Conservation (phyloP, 345 rosid genomes). For the Linum lewisii region DNA sequence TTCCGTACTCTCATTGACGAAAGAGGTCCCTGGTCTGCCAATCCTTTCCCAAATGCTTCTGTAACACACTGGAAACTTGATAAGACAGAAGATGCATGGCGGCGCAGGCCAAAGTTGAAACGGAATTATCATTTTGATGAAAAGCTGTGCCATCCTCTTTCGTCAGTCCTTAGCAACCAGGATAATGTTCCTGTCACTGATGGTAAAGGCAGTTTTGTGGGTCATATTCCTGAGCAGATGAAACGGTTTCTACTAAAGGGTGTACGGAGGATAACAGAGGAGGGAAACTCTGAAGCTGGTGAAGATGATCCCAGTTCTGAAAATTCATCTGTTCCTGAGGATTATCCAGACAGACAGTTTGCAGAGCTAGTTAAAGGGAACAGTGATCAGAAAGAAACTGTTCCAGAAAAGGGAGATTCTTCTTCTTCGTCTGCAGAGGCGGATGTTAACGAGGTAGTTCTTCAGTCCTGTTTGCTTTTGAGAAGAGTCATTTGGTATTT, state of each 20-base stretch:
- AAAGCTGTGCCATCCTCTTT: conserved; percentile 61
- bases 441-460: conserved; percentile 62
- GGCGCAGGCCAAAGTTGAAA: conserved; percentile 87
- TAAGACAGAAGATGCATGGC: conserved; percentile 94
- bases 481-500: conserved; percentile 8
- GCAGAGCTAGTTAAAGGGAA: conserved; percentile 41
- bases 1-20: conserved; percentile 90
- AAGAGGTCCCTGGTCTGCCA: conserved; percentile 98
- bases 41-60: conserved; percentile 74
- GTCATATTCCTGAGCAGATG: conserved; percentile 96
- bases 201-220: conserved; percentile 52
- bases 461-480: conserved; percentile 20
- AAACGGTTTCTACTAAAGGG: conserved; percentile 83
- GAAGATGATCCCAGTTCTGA: conserved; percentile 46
- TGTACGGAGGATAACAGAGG: conserved; percentile 72
- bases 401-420: conserved; percentile 47
- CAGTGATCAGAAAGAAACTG: conserved; percentile 47
- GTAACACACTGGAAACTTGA: conserved; percentile 85
- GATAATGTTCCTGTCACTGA: conserved; percentile 33
- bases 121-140: conserved; percentile 88
- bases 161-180: conserved; percentile 38
- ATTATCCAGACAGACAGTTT: conserved; percentile 32
- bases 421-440: conserved; percentile 50
- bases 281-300: conserved; percentile 52
- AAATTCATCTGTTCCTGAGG: conserved; percentile 34